phyloP scores from a whole-genome alignment of 331 rosid species.

The Malus hybrid region DNA sequence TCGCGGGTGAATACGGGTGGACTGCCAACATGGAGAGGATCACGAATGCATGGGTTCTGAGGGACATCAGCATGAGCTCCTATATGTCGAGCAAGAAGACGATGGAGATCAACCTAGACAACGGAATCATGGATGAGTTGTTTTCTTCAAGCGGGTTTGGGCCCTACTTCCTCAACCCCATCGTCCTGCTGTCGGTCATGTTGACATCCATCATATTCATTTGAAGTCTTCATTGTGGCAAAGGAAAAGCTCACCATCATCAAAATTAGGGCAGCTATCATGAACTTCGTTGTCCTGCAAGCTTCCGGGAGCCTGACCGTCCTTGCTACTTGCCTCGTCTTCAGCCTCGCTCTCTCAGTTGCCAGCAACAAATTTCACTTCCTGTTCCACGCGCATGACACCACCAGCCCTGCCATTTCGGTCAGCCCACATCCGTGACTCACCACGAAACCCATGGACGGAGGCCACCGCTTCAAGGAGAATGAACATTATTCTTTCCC shows the following conservation, averaged over 20 bases:
- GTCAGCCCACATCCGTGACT: conserved; percentile 60
- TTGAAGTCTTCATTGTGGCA: too few species aligned
- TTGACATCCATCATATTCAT: too few species aligned
- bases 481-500: too few species aligned
- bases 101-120: conserved; percentile 63
- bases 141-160: too few species aligned
- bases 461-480: too few species aligned
- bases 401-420: conserved; percentile 32
- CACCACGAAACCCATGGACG: conserved; percentile 34
- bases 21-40: conserved; percentile 66
- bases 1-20: conserved; percentile 56
- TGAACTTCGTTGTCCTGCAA: too few species aligned
- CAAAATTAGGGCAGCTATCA: too few species aligned
- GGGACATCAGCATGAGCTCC: conserved; percentile 52
- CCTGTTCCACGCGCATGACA: conserved; percentile 55
- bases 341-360: conserved; percentile 39
- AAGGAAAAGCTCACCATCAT: too few species aligned
- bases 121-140: conserved; percentile 62
- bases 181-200: too few species aligned
- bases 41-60: conserved; percentile 57
- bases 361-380: conserved; percentile 42
- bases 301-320: conserved; percentile 15
- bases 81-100: conserved; percentile 72
- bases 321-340: conserved; percentile 57
- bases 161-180: too few species aligned